Conservation (phyloP, 75 land plant genomes). For the Cupressus sempervirens region DNA sequence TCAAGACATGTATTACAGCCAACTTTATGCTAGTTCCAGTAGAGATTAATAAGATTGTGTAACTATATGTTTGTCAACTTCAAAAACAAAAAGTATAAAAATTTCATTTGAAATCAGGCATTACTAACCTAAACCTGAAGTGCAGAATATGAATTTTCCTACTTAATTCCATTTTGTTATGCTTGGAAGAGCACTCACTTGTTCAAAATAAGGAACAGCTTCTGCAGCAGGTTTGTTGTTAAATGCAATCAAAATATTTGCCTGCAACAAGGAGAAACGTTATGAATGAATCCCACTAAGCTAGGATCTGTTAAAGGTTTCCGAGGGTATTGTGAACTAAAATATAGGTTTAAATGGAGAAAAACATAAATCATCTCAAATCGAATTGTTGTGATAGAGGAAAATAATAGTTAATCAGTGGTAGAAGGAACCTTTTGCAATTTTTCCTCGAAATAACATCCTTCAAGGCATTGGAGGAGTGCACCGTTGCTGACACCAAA, state of each 20-base stretch:
- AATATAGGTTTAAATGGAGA: not conserved
- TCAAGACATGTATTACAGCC: not conserved
- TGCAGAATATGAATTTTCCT: not conserved
- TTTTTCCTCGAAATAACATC: slow-evolving; percentile 71
- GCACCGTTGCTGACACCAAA: slow-evolving; percentile 80
- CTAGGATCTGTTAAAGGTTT: not conserved
- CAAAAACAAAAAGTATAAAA: not conserved
- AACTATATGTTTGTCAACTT: not conserved
- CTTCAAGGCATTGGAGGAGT: slow-evolving; percentile 77
- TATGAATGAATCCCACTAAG: not conserved
- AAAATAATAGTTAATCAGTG: not conserved
- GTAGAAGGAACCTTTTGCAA: slow-evolving; percentile 70
- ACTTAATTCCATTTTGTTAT: not conserved
- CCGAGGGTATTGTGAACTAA: not conserved
- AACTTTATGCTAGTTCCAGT: not conserved
- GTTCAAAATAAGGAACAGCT: slow-evolving; percentile 97
- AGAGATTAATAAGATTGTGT: not conserved
- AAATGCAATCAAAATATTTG: slow-evolving; percentile 85
- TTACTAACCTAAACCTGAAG: not conserved
- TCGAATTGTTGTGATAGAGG: not conserved
- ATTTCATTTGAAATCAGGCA: not conserved
- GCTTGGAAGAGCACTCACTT: slow-evolving; percentile 42
- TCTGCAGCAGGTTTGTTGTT: slow-evolving; percentile 94
- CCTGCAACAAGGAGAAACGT: slow-evolving; percentile 49
- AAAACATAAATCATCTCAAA: not conserved